These are phyloP conservation scores for Sanghuangporus weigelae DNA, from an alignment of 1,284 basidiomycete species.

Conservation along the genomic window DNA sequence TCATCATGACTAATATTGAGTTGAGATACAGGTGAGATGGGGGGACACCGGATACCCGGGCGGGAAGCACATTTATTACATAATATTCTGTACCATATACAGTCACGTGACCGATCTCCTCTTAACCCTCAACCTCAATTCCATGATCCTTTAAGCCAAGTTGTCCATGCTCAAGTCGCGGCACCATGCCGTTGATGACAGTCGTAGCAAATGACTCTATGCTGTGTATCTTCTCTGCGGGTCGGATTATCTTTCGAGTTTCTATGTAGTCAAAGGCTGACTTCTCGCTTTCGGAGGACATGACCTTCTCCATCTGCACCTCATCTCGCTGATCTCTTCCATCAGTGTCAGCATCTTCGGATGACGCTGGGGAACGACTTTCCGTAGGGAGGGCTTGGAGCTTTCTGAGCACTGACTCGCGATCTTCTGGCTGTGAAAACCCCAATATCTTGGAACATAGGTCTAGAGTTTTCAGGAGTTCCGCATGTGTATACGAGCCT, in stretches of 20 bases:
- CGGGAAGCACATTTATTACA: no score
- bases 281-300: constrained; percentile 19
- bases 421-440: constrained; percentile 32
- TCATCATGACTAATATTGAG: no score
- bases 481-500: constrained; percentile 55
- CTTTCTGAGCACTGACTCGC: constrained; percentile 26
- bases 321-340: not conserved
- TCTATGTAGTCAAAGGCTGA: constrained; percentile 35
- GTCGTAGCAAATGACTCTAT: constrained; percentile 33
- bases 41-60: no score
- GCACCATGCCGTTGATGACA: constrained; percentile 28
- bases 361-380: not conserved
- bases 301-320: constrained; percentile 8
- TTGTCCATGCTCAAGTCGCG: constrained; percentile 27
- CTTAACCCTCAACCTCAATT: no score
- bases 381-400: constrained; percentile 3
- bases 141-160: constrained; percentile 25
- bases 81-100: no score
- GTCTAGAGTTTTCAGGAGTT: constrained; percentile 48
- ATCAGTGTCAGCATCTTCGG: not conserved
- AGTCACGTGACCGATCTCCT: no score
- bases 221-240: constrained; percentile 30
- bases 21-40: no score
- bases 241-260: constrained; percentile 33
- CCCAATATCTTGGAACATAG: constrained; percentile 36